Evolutionary conservation across 805 yeast genomes (phyloP).

Genomic region (Hanseniaspora osmophila): DNA sequence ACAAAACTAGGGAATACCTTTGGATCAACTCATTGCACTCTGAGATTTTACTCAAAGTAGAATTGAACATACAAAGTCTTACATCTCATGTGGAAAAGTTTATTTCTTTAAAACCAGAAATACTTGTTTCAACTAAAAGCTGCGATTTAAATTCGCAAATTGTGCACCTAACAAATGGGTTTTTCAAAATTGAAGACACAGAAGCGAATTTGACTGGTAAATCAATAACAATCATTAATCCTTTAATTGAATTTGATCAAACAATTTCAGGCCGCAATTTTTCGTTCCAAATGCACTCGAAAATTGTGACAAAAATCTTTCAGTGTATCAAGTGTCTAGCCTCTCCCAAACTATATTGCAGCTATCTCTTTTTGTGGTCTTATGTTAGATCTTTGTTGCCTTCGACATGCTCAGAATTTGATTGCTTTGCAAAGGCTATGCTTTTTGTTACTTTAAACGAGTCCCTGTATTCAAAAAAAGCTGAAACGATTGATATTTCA

Average conservation of each 20-base stretch:
- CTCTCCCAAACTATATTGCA: not conserved
- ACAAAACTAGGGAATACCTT: not conserved
- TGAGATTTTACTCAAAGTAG: not conserved
- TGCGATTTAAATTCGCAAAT: not conserved
- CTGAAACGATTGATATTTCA: no score
- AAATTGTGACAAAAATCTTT: not conserved
- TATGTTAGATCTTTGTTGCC: not conserved
- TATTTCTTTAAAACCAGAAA: not conserved
- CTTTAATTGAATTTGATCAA: not conserved
- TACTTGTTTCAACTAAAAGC: not conserved
- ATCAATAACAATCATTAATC: not conserved
- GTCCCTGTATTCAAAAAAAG: not conserved
- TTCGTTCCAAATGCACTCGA: not conserved
- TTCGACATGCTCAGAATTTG: not conserved
- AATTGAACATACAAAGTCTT: not conserved
- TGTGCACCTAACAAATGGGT: not conserved
- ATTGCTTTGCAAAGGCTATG: not conserved
- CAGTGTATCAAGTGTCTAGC: not conserved
- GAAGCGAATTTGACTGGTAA: not conserved
- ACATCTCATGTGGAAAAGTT: not conserved
- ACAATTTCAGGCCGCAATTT: not conserved
- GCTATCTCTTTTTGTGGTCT: not conserved
- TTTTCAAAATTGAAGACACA: not conserved
- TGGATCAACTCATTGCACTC: not conserved
- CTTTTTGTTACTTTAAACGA: not conserved